Evolutionary conservation across 805 yeast species (phyloP), one percentile per base, ranked within the genome.

Genomic region (Torulaspora maleeae): DNA sequence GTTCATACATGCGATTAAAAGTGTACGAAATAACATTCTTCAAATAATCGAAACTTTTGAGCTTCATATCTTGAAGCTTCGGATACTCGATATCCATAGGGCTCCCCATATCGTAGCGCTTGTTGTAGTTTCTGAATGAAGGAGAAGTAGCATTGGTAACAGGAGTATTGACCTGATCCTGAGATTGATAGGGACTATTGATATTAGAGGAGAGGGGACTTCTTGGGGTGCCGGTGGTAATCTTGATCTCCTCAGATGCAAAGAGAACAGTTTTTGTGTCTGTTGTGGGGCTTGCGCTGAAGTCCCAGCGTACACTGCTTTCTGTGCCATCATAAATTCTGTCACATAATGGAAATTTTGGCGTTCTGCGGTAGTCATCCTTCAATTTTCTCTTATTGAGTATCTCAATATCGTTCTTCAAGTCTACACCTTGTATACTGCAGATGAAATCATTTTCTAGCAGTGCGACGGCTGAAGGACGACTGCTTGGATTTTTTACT

Each of bases 401-500:
- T 64, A 69, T 64, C 15, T 59, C 54, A 29, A 73, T 65, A 54
- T 72, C 78, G 28, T 63, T 64, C 41, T 66, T 58, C 36, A 78
- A 67, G 50, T 74, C 55, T 24, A 59, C 60, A 9, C 64, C 51
- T 38, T 71, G 65, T 33, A 63, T 55, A 34, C 61, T 58, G 38
- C 67, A 70, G 15, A 84, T 65, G 56, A 82, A 83, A 40, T 72
- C 71, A 39, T 74, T 75, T 36, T 72, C 73, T 47, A 86, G 66
- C 38, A 93, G 68, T 11, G 69, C 66, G 0, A 61, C 49, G 0
- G 91, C 86, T 13, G 77, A 63, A 0, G 91, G 89, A 51, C 98
- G 73, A 45, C 70, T 59, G 2, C 50, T 50, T 1, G 95, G 93
- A 48, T 79, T 78, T 61, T 83, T 87, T 16, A 73, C 64, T 48